Base-by-base conservation (phyloP, 176 grass and related monocot genomes). In the Aegilops umbellulata region DNA sequence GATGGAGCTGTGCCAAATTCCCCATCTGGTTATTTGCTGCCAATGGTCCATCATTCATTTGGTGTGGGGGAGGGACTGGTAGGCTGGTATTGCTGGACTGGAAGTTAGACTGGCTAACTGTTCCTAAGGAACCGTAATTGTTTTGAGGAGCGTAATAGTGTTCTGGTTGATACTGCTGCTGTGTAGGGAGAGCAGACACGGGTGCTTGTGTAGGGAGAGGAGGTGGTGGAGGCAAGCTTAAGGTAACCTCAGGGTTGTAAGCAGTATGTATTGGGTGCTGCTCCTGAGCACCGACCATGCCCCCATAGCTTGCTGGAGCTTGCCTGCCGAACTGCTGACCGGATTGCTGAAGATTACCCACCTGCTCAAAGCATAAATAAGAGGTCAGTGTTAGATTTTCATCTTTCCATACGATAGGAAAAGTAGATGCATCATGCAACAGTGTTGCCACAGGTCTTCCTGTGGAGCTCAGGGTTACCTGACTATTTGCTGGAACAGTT, bases 91-190 rank as follows among this genome's bases (percentile, higher is more conserved):
- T 86, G 74, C 86, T 83, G 25, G 39, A 27, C 76, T 90, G 84
- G 64, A 83, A 39, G 78, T 81, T 87, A 61, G 82, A 81, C 78
- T 76, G 70, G 67, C 84, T 55, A 76, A 30, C 39, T 72, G 79
- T 26, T 61, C 79, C 44, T 82, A 87, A 68, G 3, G 55, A 29
- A 49, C 39, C 78, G 60, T 91, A 91, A 67, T 53, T 91, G 77
- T 76, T 89, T 78, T 88, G 90, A 64, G 88, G 19, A 30, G 66
- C 46, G 35, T 82, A 87, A 72, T 87, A 89, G 17, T 84, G 76
- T 61, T 94, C 87, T 16, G 87, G 84, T 64, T 88, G 89, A 89
- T 92, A 95, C 12, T 85, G 77, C 60, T 91, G 90, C 57, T 98
- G 91, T 53, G 49, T 53, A 53, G 16, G 49, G 49, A 53, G 53